Evolutionary conservation across 305 asterid genomes (phyloP), one percentile per base, ranked within the genome.

Genomic region (Plantago rigida): DNA sequence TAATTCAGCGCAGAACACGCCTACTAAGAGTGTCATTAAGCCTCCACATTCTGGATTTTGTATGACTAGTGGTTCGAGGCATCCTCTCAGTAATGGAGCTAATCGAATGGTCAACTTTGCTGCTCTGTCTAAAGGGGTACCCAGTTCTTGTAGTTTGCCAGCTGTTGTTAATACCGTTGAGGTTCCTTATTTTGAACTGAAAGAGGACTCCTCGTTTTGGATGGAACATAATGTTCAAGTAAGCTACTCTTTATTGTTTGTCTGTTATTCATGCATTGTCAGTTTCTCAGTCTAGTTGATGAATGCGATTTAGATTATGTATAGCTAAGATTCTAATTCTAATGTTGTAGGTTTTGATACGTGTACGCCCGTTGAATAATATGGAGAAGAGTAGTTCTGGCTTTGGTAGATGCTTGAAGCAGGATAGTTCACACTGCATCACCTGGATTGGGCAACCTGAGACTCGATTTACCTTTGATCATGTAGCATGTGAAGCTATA

Each of bases 181-280:
- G 74, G 96, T 85, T 60, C 99, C 96, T 15, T 73, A 76, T 77
- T 93, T 84, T 74, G 96, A 79, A 53, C 91, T 89, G 56, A 85
- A 80, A 73, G 97, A 87, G 77, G 91, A 93, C 59, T 83, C 95
- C 10, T 85, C 94, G 3, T 93, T 89, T 68, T 93, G 99, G 99
- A 74, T 83, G 85, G 97, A 93, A 62, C 97, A 93, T 77, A 93
- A 82, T 71, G 99, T 93, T 61, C 99, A 93, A 72, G 99, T 89
- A 74, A 68, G 89, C 58, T 71, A 42, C 56, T 46, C 51, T 62
- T 44, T 39, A n/a, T 14, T 34, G 19, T 13, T 39, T 64, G 41
- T 50, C 9, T 47, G 14, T 13, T 34, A 13, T 3, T 5, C 4
- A 9, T 28, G 14, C 14, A 36, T 6, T 60, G 56, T 29, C 2